Base-by-base conservation (phyloP, 139 green algal species). In the Coelastrella sp. region DNA sequence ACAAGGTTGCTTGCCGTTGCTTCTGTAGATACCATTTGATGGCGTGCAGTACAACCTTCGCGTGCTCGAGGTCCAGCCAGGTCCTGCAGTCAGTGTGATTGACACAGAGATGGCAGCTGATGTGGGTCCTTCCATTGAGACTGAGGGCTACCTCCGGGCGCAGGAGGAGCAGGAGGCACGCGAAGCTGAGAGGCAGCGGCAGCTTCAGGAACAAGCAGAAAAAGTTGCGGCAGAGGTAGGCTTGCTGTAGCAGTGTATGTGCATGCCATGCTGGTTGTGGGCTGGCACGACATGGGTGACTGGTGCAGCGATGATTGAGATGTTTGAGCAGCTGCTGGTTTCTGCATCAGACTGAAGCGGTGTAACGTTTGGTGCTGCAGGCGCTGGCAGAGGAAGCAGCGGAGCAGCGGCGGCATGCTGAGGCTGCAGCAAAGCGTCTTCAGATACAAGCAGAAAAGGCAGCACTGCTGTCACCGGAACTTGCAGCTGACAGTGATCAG, bases 51-150 rank as follows among this genome's bases (percentile, higher is more conserved):
- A 91, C 77, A 80, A 80, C 47, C 88, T 96, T 59, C 89, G 93
- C 22, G 95, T 98, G 13, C 90, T 93, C 79, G 93, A 96, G 86
- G 90, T 98, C 74, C 88, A 92, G 20, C 97, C 97, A 0, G 81
- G 71, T 7, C 16, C 78, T 5, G 89, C 90, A 5, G 94, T 97
- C 11, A 94, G 86, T 68, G 80, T 97, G 7, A 92, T 97, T 16
- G 96, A 98, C 87, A 96, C 94, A 54, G 97, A 98, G 57, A 78
- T 98, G 32, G 96, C 97, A 54, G 96, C 95, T 22, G 95, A 98
- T 59, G 95, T 98, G 76, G 95, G 96, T 59, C 93, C 96, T 0
- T 97, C 94, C 5, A 91, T 97, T 13, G 87, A 91, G 87, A 91
- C 87, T 14, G 87, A 91, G 57, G 79, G 88, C 54, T 88, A 91